Evolutionary conservation across 176 grass and related monocot genomes (phyloP).

Genomic region (Carex myosuroides): DNA sequence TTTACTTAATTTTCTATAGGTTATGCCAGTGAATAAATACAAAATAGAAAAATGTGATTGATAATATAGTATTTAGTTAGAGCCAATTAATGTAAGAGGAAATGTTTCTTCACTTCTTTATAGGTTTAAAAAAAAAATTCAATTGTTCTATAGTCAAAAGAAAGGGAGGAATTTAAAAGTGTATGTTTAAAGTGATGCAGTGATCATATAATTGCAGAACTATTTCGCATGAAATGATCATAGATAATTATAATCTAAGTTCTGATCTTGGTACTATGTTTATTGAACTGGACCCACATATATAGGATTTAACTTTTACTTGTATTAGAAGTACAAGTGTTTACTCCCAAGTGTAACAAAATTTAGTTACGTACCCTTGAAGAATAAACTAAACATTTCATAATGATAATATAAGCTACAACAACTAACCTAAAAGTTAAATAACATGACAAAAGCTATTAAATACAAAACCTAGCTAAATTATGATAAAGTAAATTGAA

Average conservation of each 20-base stretch:
- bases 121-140: conserved; percentile 4
- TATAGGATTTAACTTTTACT: background rate
- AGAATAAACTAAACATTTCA: background rate
- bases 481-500: background rate
- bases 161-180: background rate
- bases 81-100: background rate
- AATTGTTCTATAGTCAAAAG: background rate
- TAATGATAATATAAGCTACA: background rate
- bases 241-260: background rate
- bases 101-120: background rate
- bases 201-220: background rate
- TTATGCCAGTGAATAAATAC: conserved; percentile 1
- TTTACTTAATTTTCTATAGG: background rate
- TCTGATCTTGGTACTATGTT: background rate
- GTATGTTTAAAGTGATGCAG: background rate
- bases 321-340: background rate
- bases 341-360: background rate
- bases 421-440: background rate
- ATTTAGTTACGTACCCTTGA: background rate
- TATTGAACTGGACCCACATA: background rate
- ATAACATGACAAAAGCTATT: background rate
- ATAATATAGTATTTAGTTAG: background rate
- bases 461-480: background rate
- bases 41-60: background rate
- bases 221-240: background rate